Evolutionary conservation across 495 filamentous ascomycete species (phyloP).

Genomic region (Haplographium delicatum): DNA sequence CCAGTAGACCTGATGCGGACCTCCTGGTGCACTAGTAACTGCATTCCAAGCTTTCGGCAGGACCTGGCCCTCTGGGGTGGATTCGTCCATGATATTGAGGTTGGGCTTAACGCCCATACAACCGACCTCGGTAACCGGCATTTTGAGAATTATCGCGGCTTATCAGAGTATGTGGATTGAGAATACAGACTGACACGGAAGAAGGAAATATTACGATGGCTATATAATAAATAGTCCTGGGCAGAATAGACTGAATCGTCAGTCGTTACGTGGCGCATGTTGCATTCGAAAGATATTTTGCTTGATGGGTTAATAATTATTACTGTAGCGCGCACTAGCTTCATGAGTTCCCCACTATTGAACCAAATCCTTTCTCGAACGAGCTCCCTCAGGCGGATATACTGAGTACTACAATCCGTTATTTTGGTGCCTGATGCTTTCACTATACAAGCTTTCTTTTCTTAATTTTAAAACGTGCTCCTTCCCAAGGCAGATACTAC

Average conservation of each 20-base stretch:
- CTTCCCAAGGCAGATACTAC: background rate
- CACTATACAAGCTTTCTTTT: background rate
- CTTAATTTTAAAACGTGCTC: background rate
- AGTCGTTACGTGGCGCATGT: background rate
- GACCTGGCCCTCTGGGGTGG: background rate
- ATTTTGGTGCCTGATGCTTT: background rate
- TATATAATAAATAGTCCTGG: background rate
- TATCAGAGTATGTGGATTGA: background rate
- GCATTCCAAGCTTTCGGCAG: background rate
- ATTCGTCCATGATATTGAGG: background rate
- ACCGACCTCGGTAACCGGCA: constrained; percentile 1
- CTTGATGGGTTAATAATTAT: background rate
- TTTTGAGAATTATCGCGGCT: constrained; percentile 2
- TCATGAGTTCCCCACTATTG: too few relatives aligned
- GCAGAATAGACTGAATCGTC: background rate
- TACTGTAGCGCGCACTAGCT: too few relatives aligned
- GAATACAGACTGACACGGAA: background rate
- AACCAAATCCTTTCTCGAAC: too few relatives aligned
- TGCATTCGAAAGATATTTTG: background rate
- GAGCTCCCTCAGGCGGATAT: background rate
- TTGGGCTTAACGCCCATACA: constrained; percentile 2
- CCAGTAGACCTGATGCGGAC: background rate
- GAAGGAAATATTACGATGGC: background rate
- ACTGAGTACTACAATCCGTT: background rate
- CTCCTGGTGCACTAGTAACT: background rate